phyloP scores from a whole-genome alignment of 306 rosid genomes.

The Biancaea sappan region DNA sequence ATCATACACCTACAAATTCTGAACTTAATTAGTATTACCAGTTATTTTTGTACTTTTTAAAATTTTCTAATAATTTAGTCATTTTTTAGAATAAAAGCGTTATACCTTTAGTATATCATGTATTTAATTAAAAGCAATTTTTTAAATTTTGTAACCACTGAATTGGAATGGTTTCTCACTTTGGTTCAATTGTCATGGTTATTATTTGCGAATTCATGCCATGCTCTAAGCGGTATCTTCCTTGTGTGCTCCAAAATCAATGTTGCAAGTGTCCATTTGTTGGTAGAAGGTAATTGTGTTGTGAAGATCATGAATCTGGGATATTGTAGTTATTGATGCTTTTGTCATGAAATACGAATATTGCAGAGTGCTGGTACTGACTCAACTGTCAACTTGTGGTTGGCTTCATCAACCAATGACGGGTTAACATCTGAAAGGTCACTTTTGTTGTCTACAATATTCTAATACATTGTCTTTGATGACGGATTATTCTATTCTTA shows the following conservation, averaged over 20 bases:
- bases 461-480: slow-evolving; percentile 9
- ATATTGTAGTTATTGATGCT: slow-evolving; percentile 14
- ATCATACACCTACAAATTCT: background rate
- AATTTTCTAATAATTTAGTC: background rate
- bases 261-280: slow-evolving; percentile 11
- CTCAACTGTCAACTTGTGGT: slow-evolving; percentile 92
- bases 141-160: background rate
- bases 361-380: slow-evolving; percentile 95
- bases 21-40: background rate
- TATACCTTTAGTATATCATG: background rate
- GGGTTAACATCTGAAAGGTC: slow-evolving; percentile 69
- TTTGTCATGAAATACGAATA: slow-evolving; percentile 32
- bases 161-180: background rate
- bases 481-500: background rate
- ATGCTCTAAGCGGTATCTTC: background rate
- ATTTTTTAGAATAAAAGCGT: background rate
- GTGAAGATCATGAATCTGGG: slow-evolving; percentile 3
- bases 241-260: background rate
- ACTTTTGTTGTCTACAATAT: slow-evolving; percentile 30
- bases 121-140: background rate
- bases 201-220: background rate
- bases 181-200: background rate
- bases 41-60: background rate
- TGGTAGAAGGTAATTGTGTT: slow-evolving; percentile 16
- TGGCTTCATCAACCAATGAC: slow-evolving; percentile 54